A percentile compares a stretch with the other conserved stretches of the same genome.
Conservation (phyloP, 495 filamentous ascomycete species). For the Neurospora intermedia region DNA sequence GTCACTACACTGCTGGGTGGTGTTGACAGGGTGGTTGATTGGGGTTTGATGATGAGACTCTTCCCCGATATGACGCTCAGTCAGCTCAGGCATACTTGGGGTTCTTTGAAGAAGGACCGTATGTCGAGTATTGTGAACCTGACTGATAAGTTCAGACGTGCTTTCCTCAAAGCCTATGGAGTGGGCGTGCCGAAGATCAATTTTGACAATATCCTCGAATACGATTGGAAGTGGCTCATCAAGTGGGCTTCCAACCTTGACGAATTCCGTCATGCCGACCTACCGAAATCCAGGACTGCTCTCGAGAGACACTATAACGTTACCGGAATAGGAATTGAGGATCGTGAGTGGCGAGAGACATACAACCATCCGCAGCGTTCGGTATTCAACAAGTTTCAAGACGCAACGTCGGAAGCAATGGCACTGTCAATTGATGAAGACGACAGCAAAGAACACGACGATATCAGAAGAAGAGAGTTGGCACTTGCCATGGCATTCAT, state of each 20-base stretch:
- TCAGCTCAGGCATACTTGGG: slow-evolving; percentile 52
- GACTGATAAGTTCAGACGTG: slow-evolving; percentile 63
- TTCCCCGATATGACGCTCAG: slow-evolving; percentile 50
- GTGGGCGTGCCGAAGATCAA: slow-evolving; percentile 58
- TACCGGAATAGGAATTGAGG: slow-evolving; percentile 19
- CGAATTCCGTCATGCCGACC: slow-evolving; percentile 22
- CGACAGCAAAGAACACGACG: not conserved
- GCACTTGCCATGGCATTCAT: slow-evolving; percentile 22
- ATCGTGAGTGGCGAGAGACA: slow-evolving; percentile 37
- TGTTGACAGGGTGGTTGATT: slow-evolving; percentile 56
- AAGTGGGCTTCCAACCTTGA: slow-evolving; percentile 51
- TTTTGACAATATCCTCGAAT: slow-evolving; percentile 55
- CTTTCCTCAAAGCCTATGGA: slow-evolving; percentile 67
- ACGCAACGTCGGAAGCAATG: slow-evolving; percentile 25
- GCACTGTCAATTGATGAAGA: slow-evolving; percentile 11
- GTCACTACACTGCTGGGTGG: slow-evolving; percentile 67
- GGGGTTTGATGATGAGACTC: slow-evolving; percentile 55
- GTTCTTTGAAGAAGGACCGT: slow-evolving; percentile 44
- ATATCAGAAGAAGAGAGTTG: slow-evolving; percentile 7
- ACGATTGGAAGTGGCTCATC: slow-evolving; percentile 67
- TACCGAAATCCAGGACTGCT: slow-evolving; percentile 26
- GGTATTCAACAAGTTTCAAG: slow-evolving; percentile 35
- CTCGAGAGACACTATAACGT: slow-evolving; percentile 23
- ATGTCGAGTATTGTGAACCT: slow-evolving; percentile 55
- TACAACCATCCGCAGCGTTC: slow-evolving; percentile 33